phyloP scores from a whole-genome alignment of 768 basidiomycete species.

The Myochromella boudieri region DNA sequence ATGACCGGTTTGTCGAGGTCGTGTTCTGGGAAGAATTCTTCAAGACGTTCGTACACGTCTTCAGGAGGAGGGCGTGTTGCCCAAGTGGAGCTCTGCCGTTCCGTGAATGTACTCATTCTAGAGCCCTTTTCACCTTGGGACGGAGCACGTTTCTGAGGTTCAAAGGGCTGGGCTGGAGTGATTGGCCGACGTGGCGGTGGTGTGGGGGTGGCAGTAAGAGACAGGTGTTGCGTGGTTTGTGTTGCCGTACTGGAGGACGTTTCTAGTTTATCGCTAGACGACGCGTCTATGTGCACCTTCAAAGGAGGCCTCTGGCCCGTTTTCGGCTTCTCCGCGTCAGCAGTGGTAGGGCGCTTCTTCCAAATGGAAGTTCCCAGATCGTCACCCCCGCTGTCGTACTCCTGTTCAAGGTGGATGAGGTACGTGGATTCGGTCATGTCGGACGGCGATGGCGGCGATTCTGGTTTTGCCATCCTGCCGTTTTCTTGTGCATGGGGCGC shows the following conservation, averaged over 20 bases:
- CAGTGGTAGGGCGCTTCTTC: slow-evolving; percentile 40
- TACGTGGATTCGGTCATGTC: slow-evolving; percentile 14
- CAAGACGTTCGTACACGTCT: slow-evolving; percentile 88
- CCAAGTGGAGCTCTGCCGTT: slow-evolving; percentile 72
- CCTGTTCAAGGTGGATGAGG: slow-evolving; percentile 34
- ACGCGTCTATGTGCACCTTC: slow-evolving; percentile 42
- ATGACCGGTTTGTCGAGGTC: slow-evolving; percentile 96
- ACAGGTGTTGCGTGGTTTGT: slow-evolving; percentile 14
- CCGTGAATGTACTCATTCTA: slow-evolving; percentile 60
- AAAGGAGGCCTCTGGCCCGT: slow-evolving; percentile 41
- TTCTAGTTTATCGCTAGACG: slow-evolving; percentile 12
- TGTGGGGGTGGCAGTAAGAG: slow-evolving; percentile 20
- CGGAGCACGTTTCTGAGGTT: slow-evolving; percentile 24
- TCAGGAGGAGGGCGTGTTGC: slow-evolving; percentile 89
- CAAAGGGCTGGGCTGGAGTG: slow-evolving; percentile 19
- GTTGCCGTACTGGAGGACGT: slow-evolving; percentile 6
- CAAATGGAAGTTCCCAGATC: slow-evolving; percentile 42
- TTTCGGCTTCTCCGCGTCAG: slow-evolving; percentile 23
- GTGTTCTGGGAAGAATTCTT: slow-evolving; percentile 94
- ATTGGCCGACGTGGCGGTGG: slow-evolving; percentile 21
- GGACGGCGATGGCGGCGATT: slow-evolving; percentile 24
- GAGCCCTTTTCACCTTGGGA: slow-evolving; percentile 28
- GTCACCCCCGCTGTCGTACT: slow-evolving; percentile 48
- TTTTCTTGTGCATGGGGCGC: slow-evolving; percentile 7
- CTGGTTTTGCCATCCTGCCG: slow-evolving; percentile 1